Percentiles rank a stretch among this genome's conserved stretches.
phyloP scores from a whole-genome alignment of 2,329 filamentous ascomycete species.

The Setomelanomma holmii region DNA sequence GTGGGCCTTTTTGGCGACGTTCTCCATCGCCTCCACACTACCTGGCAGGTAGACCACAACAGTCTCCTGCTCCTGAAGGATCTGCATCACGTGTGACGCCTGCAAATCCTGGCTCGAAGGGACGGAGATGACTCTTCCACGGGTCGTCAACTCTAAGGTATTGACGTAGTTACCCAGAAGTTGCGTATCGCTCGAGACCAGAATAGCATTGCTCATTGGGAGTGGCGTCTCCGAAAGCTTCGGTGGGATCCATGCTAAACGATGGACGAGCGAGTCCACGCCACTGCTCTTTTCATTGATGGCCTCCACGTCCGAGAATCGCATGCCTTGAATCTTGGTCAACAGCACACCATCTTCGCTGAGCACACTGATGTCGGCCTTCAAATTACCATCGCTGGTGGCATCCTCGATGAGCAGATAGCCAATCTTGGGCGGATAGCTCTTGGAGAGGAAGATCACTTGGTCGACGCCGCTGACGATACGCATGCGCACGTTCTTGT shows the following conservation, averaged over 20 bases:
- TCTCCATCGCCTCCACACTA: constrained; percentile 19
- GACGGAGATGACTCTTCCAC: neutral
- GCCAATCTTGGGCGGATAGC: constrained; percentile 39
- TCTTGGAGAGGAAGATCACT: constrained; percentile 24
- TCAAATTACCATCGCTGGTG: constrained; percentile 3
- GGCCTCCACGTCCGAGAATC: constrained; percentile 38
- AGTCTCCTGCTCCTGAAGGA: constrained; percentile 1
- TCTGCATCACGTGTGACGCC: neutral
- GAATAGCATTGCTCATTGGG: constrained; percentile 26
- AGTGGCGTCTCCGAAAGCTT: constrained; percentile 38
- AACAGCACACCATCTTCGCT: constrained; percentile 18
- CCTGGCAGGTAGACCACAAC: constrained; percentile 13
- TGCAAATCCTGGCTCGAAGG: neutral
- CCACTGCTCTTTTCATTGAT: constrained; percentile 14
- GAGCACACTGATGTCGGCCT: constrained; percentile 10
- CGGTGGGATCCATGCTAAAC: constrained; percentile 49
- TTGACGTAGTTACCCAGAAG: constrained; percentile 7
- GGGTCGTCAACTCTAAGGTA: neutral
- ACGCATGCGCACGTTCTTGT: constrained; percentile 44
- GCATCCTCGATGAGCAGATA: constrained; percentile 44
- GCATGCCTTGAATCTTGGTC: constrained; percentile 30
- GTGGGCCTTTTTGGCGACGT: constrained; percentile 12
- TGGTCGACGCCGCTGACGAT: constrained; percentile 44
- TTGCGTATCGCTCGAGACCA: constrained; percentile 16
- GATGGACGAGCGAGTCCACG: constrained; percentile 47